Percentiles rank a stretch among this genome's conserved stretches.
Conservation (phyloP, 805 yeast species). For the Metschnikowia henanensis region DNA sequence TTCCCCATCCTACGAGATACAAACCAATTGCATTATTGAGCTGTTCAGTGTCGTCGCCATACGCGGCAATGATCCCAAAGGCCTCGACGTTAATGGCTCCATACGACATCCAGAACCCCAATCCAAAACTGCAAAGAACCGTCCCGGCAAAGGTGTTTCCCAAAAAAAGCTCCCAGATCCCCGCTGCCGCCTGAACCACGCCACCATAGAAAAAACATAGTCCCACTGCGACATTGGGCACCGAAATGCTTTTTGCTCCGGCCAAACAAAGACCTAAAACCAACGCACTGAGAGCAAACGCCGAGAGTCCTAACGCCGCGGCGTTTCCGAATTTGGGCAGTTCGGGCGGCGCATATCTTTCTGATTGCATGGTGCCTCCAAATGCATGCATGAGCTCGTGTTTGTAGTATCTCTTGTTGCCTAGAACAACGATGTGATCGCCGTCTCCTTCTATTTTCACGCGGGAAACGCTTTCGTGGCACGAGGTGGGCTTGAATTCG, state of each 20-base stretch:
- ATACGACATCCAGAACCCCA: constrained; percentile 52
- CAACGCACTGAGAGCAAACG: constrained; percentile 48
- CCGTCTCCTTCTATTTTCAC: constrained; percentile 30
- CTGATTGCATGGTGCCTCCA: constrained; percentile 54
- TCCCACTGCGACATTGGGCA: constrained; percentile 45
- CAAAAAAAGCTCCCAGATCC: constrained; percentile 48
- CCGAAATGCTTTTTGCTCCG: constrained; percentile 46
- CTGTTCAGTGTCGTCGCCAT: constrained; percentile 42
- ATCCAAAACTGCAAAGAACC: constrained; percentile 51
- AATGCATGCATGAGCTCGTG: constrained; percentile 62
- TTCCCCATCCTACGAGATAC: constrained; percentile 61
- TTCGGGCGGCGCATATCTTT: constrained; percentile 47
- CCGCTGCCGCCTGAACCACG: constrained; percentile 48
- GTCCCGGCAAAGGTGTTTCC: constrained; percentile 60
- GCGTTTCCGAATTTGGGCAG: constrained; percentile 42
- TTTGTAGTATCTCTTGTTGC: constrained; percentile 44
- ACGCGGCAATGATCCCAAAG: constrained; percentile 53
- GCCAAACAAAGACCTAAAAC: constrained; percentile 47
- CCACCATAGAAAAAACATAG: constrained; percentile 52
- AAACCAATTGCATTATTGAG: constrained; percentile 54
- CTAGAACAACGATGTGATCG: constrained; percentile 41
- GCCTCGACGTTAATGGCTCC: constrained; percentile 51
- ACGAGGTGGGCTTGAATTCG: background rate
- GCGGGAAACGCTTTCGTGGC: background rate
- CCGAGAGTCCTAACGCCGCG: constrained; percentile 53